Percentiles rank a stretch among this genome's conserved stretches.
Conservation (phyloP, 192 early-diverging fungal species). For the Backusella liffmaniae region DNA sequence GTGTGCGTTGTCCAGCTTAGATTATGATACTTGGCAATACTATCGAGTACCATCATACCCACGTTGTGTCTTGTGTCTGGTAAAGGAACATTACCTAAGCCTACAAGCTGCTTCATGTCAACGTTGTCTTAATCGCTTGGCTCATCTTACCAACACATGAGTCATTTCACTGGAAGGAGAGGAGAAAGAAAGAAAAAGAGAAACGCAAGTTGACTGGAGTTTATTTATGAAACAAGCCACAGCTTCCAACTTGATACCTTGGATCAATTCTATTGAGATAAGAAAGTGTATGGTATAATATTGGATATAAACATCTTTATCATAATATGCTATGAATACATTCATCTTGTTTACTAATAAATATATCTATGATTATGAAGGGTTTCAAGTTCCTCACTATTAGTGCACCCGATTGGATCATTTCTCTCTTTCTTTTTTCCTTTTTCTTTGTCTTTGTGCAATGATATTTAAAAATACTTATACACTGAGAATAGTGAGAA, state of each 20-base stretch:
- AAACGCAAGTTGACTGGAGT: background rate
- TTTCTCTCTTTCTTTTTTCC: background rate
- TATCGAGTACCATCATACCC: slow-evolving; percentile 66
- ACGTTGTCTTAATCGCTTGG: background rate
- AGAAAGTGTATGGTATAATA: no score
- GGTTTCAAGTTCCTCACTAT: no score
- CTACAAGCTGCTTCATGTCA: slow-evolving; percentile 51
- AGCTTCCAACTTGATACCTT: background rate
- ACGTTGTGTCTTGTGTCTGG: slow-evolving; percentile 70
- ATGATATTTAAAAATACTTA: background rate
- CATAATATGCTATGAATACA: no score
- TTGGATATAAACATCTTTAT: no score
- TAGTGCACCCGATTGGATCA: background rate
- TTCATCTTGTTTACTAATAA: no score
- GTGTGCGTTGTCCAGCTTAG: slow-evolving; percentile 41
- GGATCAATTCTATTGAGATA: no score
- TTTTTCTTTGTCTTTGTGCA: background rate
- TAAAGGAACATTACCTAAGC: slow-evolving; percentile 66
- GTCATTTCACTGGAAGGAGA: background rate
- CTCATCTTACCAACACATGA: background rate
- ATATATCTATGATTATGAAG: no score
- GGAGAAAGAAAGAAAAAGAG: background rate
- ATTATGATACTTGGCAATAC: slow-evolving; percentile 41
- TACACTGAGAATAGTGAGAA: background rate
- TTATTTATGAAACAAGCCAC: background rate